Percentiles rank a stretch among this genome's conserved stretches.
Evolutionary conservation across 2,329 filamentous ascomycete species (phyloP).

Genomic region (Cladophialophora bantiana): DNA sequence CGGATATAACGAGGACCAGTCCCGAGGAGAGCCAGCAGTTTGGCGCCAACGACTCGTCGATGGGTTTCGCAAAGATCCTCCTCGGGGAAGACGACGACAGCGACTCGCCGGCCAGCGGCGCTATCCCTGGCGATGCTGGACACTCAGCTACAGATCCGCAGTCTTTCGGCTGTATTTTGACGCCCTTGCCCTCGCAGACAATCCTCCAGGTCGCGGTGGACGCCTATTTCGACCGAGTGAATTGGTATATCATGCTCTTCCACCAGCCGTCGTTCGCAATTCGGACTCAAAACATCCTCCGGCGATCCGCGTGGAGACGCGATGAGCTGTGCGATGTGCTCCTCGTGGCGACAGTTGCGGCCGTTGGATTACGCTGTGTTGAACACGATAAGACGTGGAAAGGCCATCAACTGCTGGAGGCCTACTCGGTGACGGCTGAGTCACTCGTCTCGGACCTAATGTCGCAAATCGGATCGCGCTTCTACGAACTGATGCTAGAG

Average conservation of each 20-base stretch:
- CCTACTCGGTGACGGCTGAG: slow-evolving; percentile 18
- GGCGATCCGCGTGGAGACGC: slow-evolving; percentile 18
- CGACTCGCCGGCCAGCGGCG: slow-evolving; percentile 17
- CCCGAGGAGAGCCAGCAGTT: slow-evolving; percentile 25
- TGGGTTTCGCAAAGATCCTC: slow-evolving; percentile 27
- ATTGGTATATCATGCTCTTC: slow-evolving; percentile 40
- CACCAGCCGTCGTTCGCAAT: slow-evolving; percentile 24
- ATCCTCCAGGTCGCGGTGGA: slow-evolving; percentile 30
- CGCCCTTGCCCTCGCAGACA: slow-evolving; percentile 7
- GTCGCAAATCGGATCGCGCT: slow-evolving; percentile 22
- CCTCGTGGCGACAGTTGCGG: slow-evolving; percentile 22
- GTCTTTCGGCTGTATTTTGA: slow-evolving; percentile 17
- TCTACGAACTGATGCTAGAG: slow-evolving; percentile 32
- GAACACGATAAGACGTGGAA: slow-evolving; percentile 27
- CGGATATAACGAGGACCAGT: slow-evolving; percentile 13
- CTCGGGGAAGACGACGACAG: slow-evolving; percentile 25
- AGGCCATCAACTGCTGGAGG: slow-evolving; percentile 20
- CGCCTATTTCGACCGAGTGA: slow-evolving; percentile 39
- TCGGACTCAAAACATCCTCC: slow-evolving; percentile 14
- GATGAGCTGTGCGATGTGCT: slow-evolving; percentile 27
- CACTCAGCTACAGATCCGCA: slow-evolving; percentile 1
- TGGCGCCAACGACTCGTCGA: slow-evolving; percentile 25
- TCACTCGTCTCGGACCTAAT: slow-evolving; percentile 18
- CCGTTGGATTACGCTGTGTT: slow-evolving; percentile 21
- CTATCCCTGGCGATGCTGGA: slow-evolving; percentile 19